Evolutionary conservation across 768 basidiomycete species (phyloP).

Genomic region (Bullera alba): DNA sequence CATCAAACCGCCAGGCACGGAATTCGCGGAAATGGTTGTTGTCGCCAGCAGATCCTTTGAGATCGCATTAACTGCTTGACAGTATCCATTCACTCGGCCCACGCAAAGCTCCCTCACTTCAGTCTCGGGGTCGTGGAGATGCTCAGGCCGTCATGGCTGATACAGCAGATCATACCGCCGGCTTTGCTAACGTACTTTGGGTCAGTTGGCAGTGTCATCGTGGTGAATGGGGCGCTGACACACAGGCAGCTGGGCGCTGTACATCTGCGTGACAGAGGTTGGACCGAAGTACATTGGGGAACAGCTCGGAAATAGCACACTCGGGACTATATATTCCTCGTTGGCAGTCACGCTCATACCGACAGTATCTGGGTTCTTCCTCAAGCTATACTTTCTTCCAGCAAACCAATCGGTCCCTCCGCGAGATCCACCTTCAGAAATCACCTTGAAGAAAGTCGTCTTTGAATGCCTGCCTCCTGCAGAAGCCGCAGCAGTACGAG

Average conservation of each 20-base stretch:
- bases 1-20: too few relatives aligned
- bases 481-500: conserved; percentile 8
- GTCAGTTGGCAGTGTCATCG: conserved; percentile 23
- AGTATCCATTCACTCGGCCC: too few relatives aligned
- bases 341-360: conserved; percentile 15
- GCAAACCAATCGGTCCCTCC: conserved; percentile 24
- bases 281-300: conserved; percentile 11
- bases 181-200: conserved; percentile 34
- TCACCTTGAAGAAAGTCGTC: conserved; percentile 10
- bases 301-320: neutral
- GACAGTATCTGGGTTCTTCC: conserved; percentile 16
- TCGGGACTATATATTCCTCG: conserved; percentile 9
- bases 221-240: too few relatives aligned
- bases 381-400: conserved; percentile 36
- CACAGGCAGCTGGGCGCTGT: conserved; percentile 17
- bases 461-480: conserved; percentile 30
- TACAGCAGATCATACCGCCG: conserved; percentile 33
- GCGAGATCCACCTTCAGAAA: conserved; percentile 10
- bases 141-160: conserved; percentile 11
- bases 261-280: conserved; percentile 15
- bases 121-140: too few relatives aligned
- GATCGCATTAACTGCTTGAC: too few relatives aligned
- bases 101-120: too few relatives aligned
- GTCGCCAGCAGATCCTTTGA: too few relatives aligned
- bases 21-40: too few relatives aligned